phyloP scores from a whole-genome alignment of 306 rosid genomes.

The Acacia crassicarpa region DNA sequence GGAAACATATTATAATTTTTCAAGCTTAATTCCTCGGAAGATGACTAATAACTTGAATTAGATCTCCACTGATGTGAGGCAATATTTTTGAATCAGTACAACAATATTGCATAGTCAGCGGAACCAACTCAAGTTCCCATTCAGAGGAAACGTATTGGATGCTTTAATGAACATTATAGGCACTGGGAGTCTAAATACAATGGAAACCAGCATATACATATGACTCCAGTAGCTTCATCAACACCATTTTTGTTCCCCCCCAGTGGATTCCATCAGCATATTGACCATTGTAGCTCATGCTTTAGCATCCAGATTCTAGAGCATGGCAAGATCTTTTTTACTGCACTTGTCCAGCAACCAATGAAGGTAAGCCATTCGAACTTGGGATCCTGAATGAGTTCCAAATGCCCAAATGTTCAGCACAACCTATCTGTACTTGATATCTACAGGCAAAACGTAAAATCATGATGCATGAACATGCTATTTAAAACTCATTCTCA shows the following conservation, averaged over 20 bases:
- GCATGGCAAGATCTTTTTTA: constrained; percentile 1
- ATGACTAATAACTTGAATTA: background rate
- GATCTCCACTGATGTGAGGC: background rate
- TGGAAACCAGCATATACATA: background rate
- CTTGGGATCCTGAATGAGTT: constrained; percentile 16
- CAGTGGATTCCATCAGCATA: constrained; percentile 3
- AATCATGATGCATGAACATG: background rate
- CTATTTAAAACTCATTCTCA: background rate
- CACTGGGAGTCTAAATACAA: background rate
- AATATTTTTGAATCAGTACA: background rate
- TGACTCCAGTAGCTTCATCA: constrained; percentile 1
- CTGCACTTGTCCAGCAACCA: background rate
- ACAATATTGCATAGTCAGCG: no score
- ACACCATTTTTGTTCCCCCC: background rate
- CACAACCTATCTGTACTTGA: constrained; percentile 23
- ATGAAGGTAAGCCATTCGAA: constrained; percentile 14
- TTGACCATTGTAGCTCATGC: background rate
- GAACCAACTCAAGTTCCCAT: background rate
- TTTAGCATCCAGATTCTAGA: constrained; percentile 4
- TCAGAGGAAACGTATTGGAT: background rate
- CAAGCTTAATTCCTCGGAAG: no score
- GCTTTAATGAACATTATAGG: background rate
- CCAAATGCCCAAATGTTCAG: background rate
- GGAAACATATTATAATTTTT: no score
- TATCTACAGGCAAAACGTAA: constrained; percentile 19